A percentile compares a stretch with the other conserved stretches of the same genome.
Conservation (phyloP, 2,329 filamentous ascomycete genomes). For the Didymella glomerata region DNA sequence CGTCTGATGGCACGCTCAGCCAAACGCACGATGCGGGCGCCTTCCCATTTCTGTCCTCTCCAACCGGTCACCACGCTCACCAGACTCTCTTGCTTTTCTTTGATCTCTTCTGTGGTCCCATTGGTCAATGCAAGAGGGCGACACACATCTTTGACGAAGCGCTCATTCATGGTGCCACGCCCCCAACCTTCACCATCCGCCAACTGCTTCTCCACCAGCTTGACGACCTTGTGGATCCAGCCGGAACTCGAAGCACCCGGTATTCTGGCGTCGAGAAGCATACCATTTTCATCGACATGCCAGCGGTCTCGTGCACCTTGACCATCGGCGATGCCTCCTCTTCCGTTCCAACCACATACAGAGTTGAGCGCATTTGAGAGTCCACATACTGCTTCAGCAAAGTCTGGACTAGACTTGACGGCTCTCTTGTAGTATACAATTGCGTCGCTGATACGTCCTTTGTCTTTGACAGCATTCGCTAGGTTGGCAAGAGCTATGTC, state of each 20-base stretch:
- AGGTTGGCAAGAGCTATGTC: slow-evolving; percentile 97
- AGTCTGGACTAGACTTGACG: slow-evolving; percentile 90
- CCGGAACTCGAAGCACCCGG: slow-evolving; percentile 71
- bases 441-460: slow-evolving; percentile 89
- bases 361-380: slow-evolving; percentile 95
- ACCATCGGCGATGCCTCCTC: slow-evolving; percentile 83
- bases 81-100: slow-evolving; percentile 51
- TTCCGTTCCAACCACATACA: slow-evolving; percentile 91
- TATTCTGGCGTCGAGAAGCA: slow-evolving; percentile 76
- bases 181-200: slow-evolving; percentile 89
- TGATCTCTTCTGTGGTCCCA: slow-evolving; percentile 38
- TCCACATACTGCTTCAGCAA: slow-evolving; percentile 96
- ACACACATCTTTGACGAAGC: slow-evolving; percentile 53
- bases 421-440: slow-evolving; percentile 92
- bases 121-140: slow-evolving; percentile 57
- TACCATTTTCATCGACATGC: slow-evolving; percentile 87
- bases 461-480: slow-evolving; percentile 97
- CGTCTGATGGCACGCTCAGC: slow-evolving; percentile 84
- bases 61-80: slow-evolving; percentile 57
- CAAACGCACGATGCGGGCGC: slow-evolving; percentile 81
- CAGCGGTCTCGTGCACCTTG: slow-evolving; percentile 82
- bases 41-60: slow-evolving; percentile 84
- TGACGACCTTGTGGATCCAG: slow-evolving; percentile 88
- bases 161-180: slow-evolving; percentile 66
- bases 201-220: slow-evolving; percentile 89